Percentiles rank a stretch among this genome's conserved stretches.
phyloP scores from a whole-genome alignment of 2,329 filamentous ascomycete species.

The Botryotinia narcissicola region DNA sequence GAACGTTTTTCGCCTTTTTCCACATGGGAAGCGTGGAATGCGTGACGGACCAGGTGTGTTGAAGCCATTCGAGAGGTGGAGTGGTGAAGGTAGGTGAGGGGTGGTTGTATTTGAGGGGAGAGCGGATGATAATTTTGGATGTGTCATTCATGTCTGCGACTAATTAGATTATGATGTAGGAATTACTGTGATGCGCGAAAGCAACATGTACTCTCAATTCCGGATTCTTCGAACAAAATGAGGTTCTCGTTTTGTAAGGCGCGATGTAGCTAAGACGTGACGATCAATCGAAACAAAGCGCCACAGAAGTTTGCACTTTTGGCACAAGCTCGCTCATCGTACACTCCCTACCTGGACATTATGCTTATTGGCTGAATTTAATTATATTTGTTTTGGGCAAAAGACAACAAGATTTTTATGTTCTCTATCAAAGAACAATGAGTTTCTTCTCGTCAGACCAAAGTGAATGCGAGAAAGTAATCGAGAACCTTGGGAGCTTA shows the following conservation, averaged over 20 bases:
- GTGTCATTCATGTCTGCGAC: not conserved
- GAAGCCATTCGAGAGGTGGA: conserved; percentile 52
- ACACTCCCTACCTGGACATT: not conserved
- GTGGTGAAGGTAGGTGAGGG: conserved; percentile 21
- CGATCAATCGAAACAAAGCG: conserved; percentile 19
- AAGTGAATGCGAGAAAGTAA: not conserved
- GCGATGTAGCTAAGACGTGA: not conserved
- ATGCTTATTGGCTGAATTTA: not conserved
- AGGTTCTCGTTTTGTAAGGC: not conserved
- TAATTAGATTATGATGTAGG: not conserved
- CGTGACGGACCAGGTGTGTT: conserved; percentile 69
- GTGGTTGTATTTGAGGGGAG: conserved; percentile 22
- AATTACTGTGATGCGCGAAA: not conserved
- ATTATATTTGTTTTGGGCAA: not conserved
- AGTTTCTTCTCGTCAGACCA: too few species aligned
- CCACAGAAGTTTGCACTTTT: not conserved
- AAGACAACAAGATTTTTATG: not conserved
- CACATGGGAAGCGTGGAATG: conserved; percentile 79
- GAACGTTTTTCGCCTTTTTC: conserved; percentile 74
- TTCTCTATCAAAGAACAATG: not conserved
- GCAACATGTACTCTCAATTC: not conserved
- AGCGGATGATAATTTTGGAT: conserved; percentile 22
- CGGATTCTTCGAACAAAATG: too few species aligned
- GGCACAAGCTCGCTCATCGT: not conserved
- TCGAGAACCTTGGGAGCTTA: conserved; percentile 4